Base-by-base conservation (phyloP, 192 early-diverging fungal genomes). In the Coemansia sp. region DNA sequence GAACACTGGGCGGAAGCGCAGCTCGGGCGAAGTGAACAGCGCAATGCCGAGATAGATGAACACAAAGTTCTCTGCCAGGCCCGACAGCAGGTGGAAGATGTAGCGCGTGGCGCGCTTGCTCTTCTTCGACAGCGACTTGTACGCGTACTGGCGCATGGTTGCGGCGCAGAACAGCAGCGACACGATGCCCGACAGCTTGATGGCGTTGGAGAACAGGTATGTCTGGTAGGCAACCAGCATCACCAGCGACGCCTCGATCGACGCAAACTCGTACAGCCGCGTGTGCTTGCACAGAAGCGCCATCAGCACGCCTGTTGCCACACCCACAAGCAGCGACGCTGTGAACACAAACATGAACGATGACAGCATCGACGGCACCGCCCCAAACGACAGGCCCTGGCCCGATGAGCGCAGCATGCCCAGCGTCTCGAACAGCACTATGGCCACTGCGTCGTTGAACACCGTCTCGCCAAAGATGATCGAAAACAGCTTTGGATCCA, bases 401-500 rank as follows among this genome's bases (percentile, higher is more conserved):
- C 88, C 91, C 2, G 61, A 55, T 6, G 71, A 37, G 2, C 88
- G 82, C 66, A 93, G 90, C 61, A 86, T 79, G 42, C 89, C 88
- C 40, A 95, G 69, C 0, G 91, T 91, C 83, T 87, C 87, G 73
- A 93, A 95, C 56, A 98, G 80, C n/a, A 97, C 96, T 72, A 97
- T 98, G 2, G 95, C 92, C 2, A 96, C 95, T n/a, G 93, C 92
- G 64, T 98, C 97, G 64, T 98, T 98, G 33, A 98, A 82, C 34
- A 97, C 83, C 27, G 87, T 91, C 69, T 98, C 97, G 33, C 97
- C 97, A 76, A 95, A 98, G 41, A 98, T 94, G 55, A 98, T 91
- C 5, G 97, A 90, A 72, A 94, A 97, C 44, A 98, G 72, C 77
- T 92, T 89, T 4, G 94, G 94, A 57, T 98, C 97, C 37, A 98